These are phyloP conservation scores for Aureobasidium sp. DNA, from an alignment of 2,329 filamentous ascomycete genomes.

Conservation along the genomic window DNA sequence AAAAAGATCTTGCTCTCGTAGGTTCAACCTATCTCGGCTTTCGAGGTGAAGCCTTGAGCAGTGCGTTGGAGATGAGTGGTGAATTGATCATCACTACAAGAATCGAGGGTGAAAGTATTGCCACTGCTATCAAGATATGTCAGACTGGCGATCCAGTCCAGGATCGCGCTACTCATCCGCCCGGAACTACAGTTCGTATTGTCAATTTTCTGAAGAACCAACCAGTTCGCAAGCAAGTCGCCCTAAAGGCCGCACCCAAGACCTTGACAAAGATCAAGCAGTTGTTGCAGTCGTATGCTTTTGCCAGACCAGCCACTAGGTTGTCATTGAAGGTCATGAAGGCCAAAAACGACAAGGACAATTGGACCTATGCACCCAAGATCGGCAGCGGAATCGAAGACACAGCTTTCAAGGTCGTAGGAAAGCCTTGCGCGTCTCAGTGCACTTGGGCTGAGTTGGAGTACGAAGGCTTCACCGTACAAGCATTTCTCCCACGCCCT, in stretches of 20 bases:
- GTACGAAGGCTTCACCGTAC: constrained; percentile 40
- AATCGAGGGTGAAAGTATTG: constrained; percentile 54
- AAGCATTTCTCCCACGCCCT: constrained; percentile 52
- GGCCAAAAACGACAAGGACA: constrained; percentile 41
- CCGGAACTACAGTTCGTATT: constrained; percentile 63
- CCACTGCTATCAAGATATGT: constrained; percentile 45
- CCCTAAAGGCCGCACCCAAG: constrained; percentile 52
- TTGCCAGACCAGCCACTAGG: constrained; percentile 58
- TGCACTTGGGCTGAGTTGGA: constrained; percentile 42
- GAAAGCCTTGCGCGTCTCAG: constrained; percentile 48
- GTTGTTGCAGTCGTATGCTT: constrained; percentile 56
- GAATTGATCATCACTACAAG: constrained; percentile 56
- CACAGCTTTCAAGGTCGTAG: constrained; percentile 56
- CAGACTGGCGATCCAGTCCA: constrained; percentile 38
- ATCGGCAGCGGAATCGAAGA: constrained; percentile 46
- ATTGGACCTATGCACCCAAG: constrained; percentile 59
- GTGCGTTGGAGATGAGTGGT: constrained; percentile 53
- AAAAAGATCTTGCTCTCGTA: constrained; percentile 53
- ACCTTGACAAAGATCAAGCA: constrained; percentile 52
- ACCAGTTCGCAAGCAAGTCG: constrained; percentile 57
- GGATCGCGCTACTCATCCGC: constrained; percentile 46
- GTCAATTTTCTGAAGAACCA: constrained; percentile 52
- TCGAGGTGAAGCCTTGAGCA: constrained; percentile 66
- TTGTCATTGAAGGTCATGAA: constrained; percentile 55
- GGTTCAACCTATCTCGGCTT: constrained; percentile 63